A percentile compares a stretch with the other conserved stretches of the same genome.
Conservation (phyloP, 257 asterid species). For the Thymus quinquecostatus region DNA sequence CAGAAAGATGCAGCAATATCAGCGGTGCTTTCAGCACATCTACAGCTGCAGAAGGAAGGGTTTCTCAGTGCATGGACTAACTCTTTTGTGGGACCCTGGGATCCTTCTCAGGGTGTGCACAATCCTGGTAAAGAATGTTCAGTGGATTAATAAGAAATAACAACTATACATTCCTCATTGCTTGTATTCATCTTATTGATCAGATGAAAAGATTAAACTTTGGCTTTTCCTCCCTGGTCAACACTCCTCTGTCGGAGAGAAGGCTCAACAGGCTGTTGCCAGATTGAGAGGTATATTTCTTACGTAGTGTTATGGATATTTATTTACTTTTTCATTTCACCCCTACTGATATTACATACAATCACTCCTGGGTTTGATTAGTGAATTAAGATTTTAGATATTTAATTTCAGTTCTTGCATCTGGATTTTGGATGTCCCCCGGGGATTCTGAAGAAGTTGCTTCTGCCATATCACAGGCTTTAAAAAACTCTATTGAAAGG, state of each 20-base stretch:
- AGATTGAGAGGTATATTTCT: conserved; percentile 74
- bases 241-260: conserved; percentile 73
- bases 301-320: background rate
- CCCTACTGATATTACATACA: background rate
- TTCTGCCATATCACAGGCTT: conserved; percentile 93
- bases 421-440: conserved; percentile 99
- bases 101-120: conserved; percentile 97
- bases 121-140: conserved; percentile 80
- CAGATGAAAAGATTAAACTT: conserved; percentile 98
- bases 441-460: conserved; percentile 99
- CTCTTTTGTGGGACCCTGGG: conserved; percentile 99
- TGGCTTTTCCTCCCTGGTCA: conserved; percentile 98
- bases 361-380: conserved; percentile 25
- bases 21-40: conserved; percentile 80
- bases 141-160: conserved; percentile 16
- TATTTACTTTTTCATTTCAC: background rate
- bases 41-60: conserved; percentile 91
- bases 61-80: conserved; percentile 97
- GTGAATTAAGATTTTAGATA: conserved; percentile 25
- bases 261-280: conserved; percentile 80
- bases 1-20: conserved; percentile 75
- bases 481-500: conserved; percentile 92
- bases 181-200: conserved; percentile 35
- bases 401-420: conserved; percentile 67
- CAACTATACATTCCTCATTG: conserved; percentile 36